Evolutionary conservation across 352 stramenopile genomes (phyloP), one percentile per base, ranked within the genome.

Genomic region (Phytophthora syringae): DNA sequence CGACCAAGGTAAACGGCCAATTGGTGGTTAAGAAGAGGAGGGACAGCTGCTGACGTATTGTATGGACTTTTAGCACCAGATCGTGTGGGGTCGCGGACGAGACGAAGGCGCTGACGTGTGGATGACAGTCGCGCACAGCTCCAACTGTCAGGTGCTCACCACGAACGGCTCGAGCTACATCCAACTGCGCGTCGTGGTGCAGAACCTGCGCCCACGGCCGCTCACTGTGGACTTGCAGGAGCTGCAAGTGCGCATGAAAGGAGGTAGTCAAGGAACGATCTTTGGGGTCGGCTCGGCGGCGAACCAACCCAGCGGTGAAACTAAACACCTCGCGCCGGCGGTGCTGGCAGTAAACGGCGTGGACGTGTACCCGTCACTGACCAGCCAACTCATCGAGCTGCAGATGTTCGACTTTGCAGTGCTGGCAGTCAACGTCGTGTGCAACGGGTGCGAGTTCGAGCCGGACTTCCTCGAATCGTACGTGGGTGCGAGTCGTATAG

Each of bases 371-470:
- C 45, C 62, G 45, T 61, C 47, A 20, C 45, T 71, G 3, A 66
- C 67, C 15, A 76, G 65, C 50, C 70, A 76, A 9, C 21, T 50
- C 24, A 53, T 90, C 43, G 72, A 80, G 32, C 73, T 92, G 20
- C 53, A 80, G 37, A 82, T 89, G 70, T 85, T 92, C 58, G 81
- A 90, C 20, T 90, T 89, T 52, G 80, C 70, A 0, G 84, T 92
- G 16, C 58, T 94, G 13, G 69, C 56, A 1, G 59, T 92, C 21
- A 89, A 82, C 32, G 77, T 94, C 15, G 75, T 80, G 45, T 92
- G 83, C 54, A 73, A 70, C 32, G 77, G 78, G 12, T 92, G 83
- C 50, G 83, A 92, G 32, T 94, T 94, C 16, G 83, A 94, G 63
- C 74, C 82, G 1, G 83, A 91, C 24, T 94, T 92, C 60, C 60